phyloP scores from a whole-genome alignment of 2,329 filamentous ascomycete genomes.

The Xenosphaeropsis pyriputrescens region DNA sequence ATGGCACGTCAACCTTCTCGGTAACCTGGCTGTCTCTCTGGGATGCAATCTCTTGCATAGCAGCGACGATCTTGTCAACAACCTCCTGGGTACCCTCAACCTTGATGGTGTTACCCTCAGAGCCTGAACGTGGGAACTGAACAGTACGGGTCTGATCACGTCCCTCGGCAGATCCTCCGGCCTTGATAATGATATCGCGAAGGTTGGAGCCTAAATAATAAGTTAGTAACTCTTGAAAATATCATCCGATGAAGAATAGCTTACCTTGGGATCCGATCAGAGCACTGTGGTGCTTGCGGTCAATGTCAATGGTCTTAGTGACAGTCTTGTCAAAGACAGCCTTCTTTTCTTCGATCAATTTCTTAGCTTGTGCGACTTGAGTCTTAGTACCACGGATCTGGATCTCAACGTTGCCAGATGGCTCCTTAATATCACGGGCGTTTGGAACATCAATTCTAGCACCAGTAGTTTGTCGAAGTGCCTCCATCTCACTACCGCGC shows the following conservation, averaged over 20 bases:
- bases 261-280: slow-evolving; percentile 81
- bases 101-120: slow-evolving; percentile 69
- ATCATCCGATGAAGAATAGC: slow-evolving; percentile 17
- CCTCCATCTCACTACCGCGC: slow-evolving; percentile 81
- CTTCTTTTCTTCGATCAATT: slow-evolving; percentile 74
- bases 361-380: slow-evolving; percentile 84
- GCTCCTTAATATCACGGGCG: slow-evolving; percentile 52
- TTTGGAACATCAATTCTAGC: slow-evolving; percentile 87
- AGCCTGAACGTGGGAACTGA: slow-evolving; percentile 83
- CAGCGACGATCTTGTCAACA: slow-evolving; percentile 75
- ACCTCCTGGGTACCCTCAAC: slow-evolving; percentile 73
- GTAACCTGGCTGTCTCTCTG: slow-evolving; percentile 73
- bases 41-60: slow-evolving; percentile 70
- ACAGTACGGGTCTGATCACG: slow-evolving; percentile 77
- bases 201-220: slow-evolving; percentile 57
- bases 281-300: slow-evolving; percentile 82
- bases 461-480: slow-evolving; percentile 69
- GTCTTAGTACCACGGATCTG: slow-evolving; percentile 84
- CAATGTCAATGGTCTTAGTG: slow-evolving; percentile 71
- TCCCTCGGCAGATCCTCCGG: slow-evolving; percentile 79
- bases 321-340: slow-evolving; percentile 85
- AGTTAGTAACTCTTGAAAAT: slow-evolving; percentile 21
- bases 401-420: slow-evolving; percentile 64
- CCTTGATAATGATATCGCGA: slow-evolving; percentile 70
- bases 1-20: slow-evolving; percentile 66